phyloP scores from a whole-genome alignment of 208 protist genomes.

The Trypanosomatidae sp. region DNA sequence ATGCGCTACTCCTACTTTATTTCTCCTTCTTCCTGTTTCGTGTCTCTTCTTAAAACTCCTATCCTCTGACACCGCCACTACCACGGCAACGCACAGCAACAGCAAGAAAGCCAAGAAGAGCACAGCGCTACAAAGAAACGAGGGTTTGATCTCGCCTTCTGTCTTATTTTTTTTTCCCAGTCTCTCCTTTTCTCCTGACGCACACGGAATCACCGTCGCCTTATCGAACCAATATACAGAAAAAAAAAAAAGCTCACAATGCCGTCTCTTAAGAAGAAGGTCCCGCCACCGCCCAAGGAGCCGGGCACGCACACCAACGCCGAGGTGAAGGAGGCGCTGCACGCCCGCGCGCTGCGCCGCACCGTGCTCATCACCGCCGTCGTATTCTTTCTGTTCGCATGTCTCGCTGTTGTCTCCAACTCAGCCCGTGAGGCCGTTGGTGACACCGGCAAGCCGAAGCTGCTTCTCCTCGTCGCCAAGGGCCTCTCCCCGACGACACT shows the following conservation, averaged over 20 bases:
- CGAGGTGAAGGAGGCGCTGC: slow-evolving; percentile 70
- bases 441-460: slow-evolving; percentile 28
- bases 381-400: slow-evolving; percentile 62
- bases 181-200: not conserved
- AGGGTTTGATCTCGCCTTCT: too few relatives aligned
- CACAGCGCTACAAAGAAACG: too few relatives aligned
- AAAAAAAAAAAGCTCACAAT: too few relatives aligned
- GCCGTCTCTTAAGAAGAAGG: slow-evolving; percentile 23
- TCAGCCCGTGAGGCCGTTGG: slow-evolving; percentile 28
- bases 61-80: too few relatives aligned
- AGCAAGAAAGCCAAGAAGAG: too few relatives aligned
- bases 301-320: slow-evolving; percentile 69
- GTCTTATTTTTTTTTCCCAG: too few relatives aligned
- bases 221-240: not conserved
- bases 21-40: too few relatives aligned
- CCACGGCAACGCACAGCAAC: too few relatives aligned
- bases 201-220: not conserved
- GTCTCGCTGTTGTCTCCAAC: slow-evolving; percentile 64
- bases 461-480: slow-evolving; percentile 56
- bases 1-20: too few relatives aligned
- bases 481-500: slow-evolving; percentile 34
- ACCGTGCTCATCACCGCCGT: slow-evolving; percentile 57
- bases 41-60: too few relatives aligned
- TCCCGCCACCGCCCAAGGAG: slow-evolving; percentile 44
- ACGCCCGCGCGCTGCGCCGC: slow-evolving; percentile 57